Evolutionary conservation across 331 rosid genomes (phyloP).

Genomic region (Rhamnella rubrinervis): DNA sequence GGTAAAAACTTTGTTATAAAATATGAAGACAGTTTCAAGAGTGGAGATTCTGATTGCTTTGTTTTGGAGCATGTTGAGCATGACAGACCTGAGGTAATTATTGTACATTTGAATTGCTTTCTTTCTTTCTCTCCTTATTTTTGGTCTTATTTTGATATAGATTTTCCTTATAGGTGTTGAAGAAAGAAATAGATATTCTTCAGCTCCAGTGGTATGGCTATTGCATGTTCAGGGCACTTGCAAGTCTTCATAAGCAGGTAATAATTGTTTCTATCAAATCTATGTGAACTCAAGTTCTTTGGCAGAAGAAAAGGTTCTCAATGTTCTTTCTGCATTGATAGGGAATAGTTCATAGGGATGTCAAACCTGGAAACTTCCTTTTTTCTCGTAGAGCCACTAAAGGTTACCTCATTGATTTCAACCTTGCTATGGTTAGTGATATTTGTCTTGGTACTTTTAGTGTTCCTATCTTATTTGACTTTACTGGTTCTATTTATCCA

Average conservation of each 20-base stretch:
- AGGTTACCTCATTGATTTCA: constrained; percentile 77
- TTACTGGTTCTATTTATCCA: background rate
- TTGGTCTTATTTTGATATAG: constrained; percentile 17
- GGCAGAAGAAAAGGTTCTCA: background rate
- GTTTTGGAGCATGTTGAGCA: constrained; percentile 77
- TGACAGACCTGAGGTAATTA: constrained; percentile 74
- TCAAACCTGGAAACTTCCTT: constrained; percentile 81
- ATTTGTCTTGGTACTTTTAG: background rate
- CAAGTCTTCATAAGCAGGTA: constrained; percentile 75
- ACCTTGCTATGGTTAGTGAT: constrained; percentile 66
- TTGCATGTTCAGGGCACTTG: constrained; percentile 71
- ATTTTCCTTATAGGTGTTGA: constrained; percentile 54
- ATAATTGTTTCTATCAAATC: background rate
- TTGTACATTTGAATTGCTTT: background rate
- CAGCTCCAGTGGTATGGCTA: constrained; percentile 72
- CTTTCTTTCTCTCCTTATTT: background rate
- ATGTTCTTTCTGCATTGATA: constrained; percentile 22
- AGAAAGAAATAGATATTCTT: constrained; percentile 51
- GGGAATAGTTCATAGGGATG: constrained; percentile 69
- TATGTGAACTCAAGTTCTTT: background rate
- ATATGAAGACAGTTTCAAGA: constrained; percentile 50
- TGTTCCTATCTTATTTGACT: background rate
- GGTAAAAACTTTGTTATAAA: constrained; percentile 61
- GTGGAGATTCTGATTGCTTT: constrained; percentile 52
- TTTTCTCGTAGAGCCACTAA: constrained; percentile 56